Conservation (phyloP, 2,329 filamentous ascomycete species). For the Elsinoe arachidis region DNA sequence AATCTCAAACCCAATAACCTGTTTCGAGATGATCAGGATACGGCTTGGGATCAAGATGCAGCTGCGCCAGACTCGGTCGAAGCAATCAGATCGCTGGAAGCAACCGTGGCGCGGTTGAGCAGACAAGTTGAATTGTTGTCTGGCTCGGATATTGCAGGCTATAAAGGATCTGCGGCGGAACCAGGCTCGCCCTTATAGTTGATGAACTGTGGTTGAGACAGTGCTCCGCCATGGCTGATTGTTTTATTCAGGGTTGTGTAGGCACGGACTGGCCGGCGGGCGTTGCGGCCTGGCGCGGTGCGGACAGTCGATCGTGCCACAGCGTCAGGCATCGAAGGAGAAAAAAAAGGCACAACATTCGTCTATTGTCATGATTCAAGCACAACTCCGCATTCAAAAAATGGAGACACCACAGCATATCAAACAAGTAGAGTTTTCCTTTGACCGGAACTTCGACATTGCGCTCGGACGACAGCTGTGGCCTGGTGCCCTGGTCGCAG, state of each 20-base stretch:
- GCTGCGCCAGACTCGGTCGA: conserved; percentile 1
- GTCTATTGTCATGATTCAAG: conserved; percentile 6
- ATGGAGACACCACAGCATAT: not conserved
- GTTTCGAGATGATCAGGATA: conserved; percentile 10
- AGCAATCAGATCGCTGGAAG: conserved; percentile 11
- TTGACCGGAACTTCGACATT: not conserved
- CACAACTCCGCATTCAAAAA: not conserved
- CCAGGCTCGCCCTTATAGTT: conserved; percentile 10
- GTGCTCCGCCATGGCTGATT: conserved; percentile 10
- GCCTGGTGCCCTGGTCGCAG: not conserved
- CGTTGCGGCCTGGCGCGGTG: not conserved
- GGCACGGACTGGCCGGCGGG: conserved; percentile 2
- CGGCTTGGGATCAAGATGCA: conserved; percentile 1
- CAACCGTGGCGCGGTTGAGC: conserved; percentile 12
- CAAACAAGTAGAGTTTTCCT: conserved; percentile 5
- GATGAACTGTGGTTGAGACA: conserved; percentile 9
- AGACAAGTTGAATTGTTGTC: conserved; percentile 10
- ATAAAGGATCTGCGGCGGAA: conserved; percentile 4
- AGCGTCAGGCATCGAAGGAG: not conserved
- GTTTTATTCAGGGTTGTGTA: conserved; percentile 1
- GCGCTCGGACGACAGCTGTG: not conserved
- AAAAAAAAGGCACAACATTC: not conserved
- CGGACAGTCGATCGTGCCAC: not conserved
- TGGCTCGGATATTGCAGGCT: conserved; percentile 1
- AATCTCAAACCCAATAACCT: conserved; percentile 13